phyloP scores from a whole-genome alignment of 768 basidiomycete species.

The Trametes gibbosa region DNA sequence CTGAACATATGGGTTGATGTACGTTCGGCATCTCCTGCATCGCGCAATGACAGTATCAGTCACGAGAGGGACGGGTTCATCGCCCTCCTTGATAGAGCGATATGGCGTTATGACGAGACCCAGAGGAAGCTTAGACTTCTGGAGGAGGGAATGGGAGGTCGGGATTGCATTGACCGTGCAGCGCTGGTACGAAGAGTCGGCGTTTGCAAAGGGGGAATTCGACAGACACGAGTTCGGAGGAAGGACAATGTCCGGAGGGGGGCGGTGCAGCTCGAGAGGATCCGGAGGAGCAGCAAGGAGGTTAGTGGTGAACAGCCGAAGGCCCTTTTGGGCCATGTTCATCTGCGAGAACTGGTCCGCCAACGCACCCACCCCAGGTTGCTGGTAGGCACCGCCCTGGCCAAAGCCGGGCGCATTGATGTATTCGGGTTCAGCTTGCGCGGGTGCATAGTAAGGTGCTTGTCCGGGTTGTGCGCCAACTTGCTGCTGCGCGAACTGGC shows the following conservation, averaged over 20 bases:
- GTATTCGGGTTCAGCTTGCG: slow-evolving; percentile 40
- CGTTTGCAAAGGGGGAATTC: slow-evolving; percentile 74
- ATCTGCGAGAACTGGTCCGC: slow-evolving; percentile 87
- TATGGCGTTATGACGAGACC: slow-evolving; percentile 90
- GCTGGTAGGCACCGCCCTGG: slow-evolving; percentile 41
- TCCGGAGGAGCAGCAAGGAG: slow-evolving; percentile 91
- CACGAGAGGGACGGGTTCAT: slow-evolving; percentile 83
- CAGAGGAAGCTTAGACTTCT: slow-evolving; percentile 88
- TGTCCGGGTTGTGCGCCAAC: slow-evolving; percentile 38
- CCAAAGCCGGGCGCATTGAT: slow-evolving; percentile 44
- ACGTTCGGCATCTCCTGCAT: slow-evolving; percentile 92
- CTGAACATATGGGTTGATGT: slow-evolving; percentile 96
- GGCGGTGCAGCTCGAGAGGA: slow-evolving; percentile 74
- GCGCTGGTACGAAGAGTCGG: slow-evolving; percentile 90
- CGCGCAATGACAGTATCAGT: slow-evolving; percentile 94
- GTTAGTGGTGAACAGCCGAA: slow-evolving; percentile 84
- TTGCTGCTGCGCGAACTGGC: slow-evolving; percentile 65
- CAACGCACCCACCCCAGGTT: slow-evolving; percentile 54
- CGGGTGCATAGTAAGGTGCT: slow-evolving; percentile 46
- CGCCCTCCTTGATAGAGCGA: slow-evolving; percentile 79
- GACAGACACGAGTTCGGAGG: slow-evolving; percentile 84
- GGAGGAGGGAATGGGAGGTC: slow-evolving; percentile 80
- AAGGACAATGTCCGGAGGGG: slow-evolving; percentile 87
- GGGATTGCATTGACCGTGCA: slow-evolving; percentile 91
- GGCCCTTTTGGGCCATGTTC: slow-evolving; percentile 79